These are phyloP conservation scores for Globisporangium takayamanum DNA, from an alignment of 352 stramenopile species.

Conservation along the genomic window DNA sequence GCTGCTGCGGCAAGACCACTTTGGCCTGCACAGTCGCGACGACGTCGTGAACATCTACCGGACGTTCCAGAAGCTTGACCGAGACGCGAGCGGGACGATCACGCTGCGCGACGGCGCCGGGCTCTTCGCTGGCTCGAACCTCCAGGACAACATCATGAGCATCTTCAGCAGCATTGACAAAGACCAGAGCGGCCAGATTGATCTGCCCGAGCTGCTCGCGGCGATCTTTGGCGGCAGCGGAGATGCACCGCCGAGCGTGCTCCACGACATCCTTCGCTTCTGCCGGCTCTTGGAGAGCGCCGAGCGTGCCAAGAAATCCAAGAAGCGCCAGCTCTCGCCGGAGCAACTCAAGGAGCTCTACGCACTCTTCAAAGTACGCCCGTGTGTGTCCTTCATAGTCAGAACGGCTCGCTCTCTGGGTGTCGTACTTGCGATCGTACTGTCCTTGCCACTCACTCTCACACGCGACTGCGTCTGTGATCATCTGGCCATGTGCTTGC, in stretches of 20 bases:
- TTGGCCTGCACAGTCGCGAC: conserved; percentile 57
- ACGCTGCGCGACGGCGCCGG: conserved; percentile 47
- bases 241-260: conserved; percentile 26
- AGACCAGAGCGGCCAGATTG: conserved; percentile 70
- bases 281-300: conserved; percentile 45
- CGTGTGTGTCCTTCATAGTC: no score
- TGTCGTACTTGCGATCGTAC: conserved; percentile 9
- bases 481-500: not conserved
- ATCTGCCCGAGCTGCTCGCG: conserved; percentile 50
- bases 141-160: conserved; percentile 64
- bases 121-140: conserved; percentile 49
- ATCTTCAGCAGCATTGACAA: conserved; percentile 77
- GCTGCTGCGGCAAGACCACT: conserved; percentile 55
- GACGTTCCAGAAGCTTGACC: conserved; percentile 68
- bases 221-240: conserved; percentile 41
- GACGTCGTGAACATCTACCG: conserved; percentile 68
- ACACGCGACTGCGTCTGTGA: not conserved
- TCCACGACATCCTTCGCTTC: conserved; percentile 52
- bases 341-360: conserved; percentile 56
- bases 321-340: conserved; percentile 46
- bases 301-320: conserved; percentile 39
- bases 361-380: conserved; percentile 46
- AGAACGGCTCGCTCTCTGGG: no score
- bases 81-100: conserved; percentile 60
- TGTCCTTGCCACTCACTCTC: not conserved